Conservation (phyloP, 495 filamentous ascomycete genomes). For the Pyronema omphalodes region DNA sequence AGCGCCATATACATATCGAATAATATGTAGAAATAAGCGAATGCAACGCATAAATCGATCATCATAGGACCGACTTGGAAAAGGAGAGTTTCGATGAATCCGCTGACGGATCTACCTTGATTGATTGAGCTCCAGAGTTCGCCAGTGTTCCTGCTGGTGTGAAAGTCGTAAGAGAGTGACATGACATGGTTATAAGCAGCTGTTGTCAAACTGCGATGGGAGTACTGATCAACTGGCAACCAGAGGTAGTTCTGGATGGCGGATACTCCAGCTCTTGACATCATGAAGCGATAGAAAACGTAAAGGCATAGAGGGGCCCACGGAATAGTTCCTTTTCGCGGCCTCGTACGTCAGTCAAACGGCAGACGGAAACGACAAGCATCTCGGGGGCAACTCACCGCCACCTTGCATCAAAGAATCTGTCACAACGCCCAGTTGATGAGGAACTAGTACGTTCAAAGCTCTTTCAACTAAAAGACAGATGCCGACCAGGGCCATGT, state of each 20-base stretch:
- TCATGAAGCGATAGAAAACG: slow-evolving; percentile 34
- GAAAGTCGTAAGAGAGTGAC: slow-evolving; percentile 61
- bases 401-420: slow-evolving; percentile 31
- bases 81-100: slow-evolving; percentile 45
- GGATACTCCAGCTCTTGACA: slow-evolving; percentile 38
- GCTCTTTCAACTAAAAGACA: slow-evolving; percentile 44
- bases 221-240: slow-evolving; percentile 48
- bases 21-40: slow-evolving; percentile 45
- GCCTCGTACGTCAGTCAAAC: slow-evolving; percentile 20
- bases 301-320: slow-evolving; percentile 39
- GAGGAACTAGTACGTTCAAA: slow-evolving; percentile 45
- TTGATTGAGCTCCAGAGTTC: slow-evolving; percentile 50
- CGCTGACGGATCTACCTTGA: slow-evolving; percentile 43
- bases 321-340: slow-evolving; percentile 24
- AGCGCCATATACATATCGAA: slow-evolving; percentile 62
- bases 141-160: slow-evolving; percentile 53
- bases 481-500: slow-evolving; percentile 36
- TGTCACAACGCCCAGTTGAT: slow-evolving; percentile 45
- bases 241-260: slow-evolving; percentile 41
- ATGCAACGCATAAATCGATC: slow-evolving; percentile 49
- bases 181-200: slow-evolving; percentile 60
- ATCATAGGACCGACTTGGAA: slow-evolving; percentile 54
- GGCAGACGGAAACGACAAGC: not conserved
- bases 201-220: slow-evolving; percentile 39
- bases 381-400: slow-evolving; percentile 10